A percentile compares a stretch with the other conserved stretches of the same genome.
phyloP scores from a whole-genome alignment of 345 rosid genomes.

The Carallia pectinifolia region DNA sequence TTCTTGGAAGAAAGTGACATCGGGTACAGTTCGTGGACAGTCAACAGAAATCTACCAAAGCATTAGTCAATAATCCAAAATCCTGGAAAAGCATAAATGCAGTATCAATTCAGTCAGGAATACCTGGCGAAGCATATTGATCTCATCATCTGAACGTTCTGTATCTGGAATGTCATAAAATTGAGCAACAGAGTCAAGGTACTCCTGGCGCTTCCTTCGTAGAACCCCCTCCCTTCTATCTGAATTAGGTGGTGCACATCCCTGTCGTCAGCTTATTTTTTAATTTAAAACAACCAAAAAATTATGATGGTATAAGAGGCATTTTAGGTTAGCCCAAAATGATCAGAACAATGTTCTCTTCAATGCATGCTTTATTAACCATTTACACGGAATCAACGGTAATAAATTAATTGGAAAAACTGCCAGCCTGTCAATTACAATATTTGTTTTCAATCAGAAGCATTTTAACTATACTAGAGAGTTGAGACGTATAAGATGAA shows the following conservation, averaged over 20 bases:
- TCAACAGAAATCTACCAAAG: constrained; percentile 84
- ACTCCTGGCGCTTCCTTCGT: constrained; percentile 85
- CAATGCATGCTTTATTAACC: no score
- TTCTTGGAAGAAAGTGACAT: constrained; percentile 93
- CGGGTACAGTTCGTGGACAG: constrained; percentile 98
- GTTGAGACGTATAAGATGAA: no score
- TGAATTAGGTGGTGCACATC: constrained; percentile 99
- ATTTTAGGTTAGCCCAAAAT: neutral
- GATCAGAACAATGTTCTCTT: neutral
- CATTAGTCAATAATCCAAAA: constrained; percentile 14
- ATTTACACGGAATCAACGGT: no score
- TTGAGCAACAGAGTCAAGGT: constrained; percentile 90
- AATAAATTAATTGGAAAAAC: no score
- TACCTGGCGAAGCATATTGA: constrained; percentile 98
- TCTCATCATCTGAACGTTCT: constrained; percentile 98
- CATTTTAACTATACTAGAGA: no score
- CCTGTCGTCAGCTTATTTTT: constrained; percentile 94
- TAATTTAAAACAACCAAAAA: constrained; percentile 43
- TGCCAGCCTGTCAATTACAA: no score
- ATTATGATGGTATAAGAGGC: constrained; percentile 1
- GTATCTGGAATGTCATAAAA: constrained; percentile 91
- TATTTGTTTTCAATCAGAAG: no score
- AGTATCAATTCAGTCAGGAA: constrained; percentile 4
- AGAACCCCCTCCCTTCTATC: constrained; percentile 96
- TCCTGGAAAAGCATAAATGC: neutral